These are phyloP conservation scores for Sclerotiophoma versabilis DNA, from an alignment of 2,329 filamentous ascomycete species.

Conservation along the genomic window DNA sequence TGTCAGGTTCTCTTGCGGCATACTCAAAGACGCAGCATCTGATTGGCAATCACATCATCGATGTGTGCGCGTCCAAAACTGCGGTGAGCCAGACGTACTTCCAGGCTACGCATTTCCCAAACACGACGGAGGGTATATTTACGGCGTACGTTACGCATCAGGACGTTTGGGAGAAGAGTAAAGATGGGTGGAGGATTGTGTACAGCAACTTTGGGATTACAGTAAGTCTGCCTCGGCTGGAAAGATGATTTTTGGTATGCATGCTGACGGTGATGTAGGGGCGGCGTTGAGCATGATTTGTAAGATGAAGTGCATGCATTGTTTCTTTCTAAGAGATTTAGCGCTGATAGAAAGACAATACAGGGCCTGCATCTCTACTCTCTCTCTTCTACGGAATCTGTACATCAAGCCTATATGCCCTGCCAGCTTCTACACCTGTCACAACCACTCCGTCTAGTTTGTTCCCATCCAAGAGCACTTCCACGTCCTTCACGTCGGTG, in stretches of 20 bases:
- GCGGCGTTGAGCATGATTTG: not conserved
- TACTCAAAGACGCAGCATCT: slow-evolving; percentile 13
- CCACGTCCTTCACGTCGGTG: slow-evolving; percentile 51
- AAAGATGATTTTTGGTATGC: not conserved
- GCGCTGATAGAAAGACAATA: not conserved
- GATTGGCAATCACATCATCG: slow-evolving; percentile 13
- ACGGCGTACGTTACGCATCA: slow-evolving; percentile 18
- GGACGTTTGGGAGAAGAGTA: slow-evolving; percentile 8
- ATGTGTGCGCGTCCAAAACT: slow-evolving; percentile 10
- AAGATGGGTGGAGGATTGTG: slow-evolving; percentile 13
- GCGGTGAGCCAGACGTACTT: slow-evolving; percentile 15
- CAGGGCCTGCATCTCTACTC: not conserved
- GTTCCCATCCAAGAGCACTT: slow-evolving; percentile 50
- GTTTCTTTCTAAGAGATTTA: not conserved
- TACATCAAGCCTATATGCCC: slow-evolving; percentile 57
- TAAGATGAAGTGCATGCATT: not conserved
- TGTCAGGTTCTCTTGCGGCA: slow-evolving; percentile 1
- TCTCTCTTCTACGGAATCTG: slow-evolving; percentile 4
- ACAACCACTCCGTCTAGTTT: slow-evolving; percentile 53
- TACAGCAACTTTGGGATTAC: slow-evolving; percentile 16
- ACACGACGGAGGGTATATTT: not conserved
- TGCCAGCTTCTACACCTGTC: slow-evolving; percentile 52
- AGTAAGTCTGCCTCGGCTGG: not conserved
- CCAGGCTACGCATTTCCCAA: slow-evolving; percentile 14
- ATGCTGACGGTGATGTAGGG: slow-evolving; percentile 1